Percentiles rank a stretch among this genome's conserved stretches.
Conservation (phyloP, 371 early-diverging fungal species). For the Mortierella sp. region DNA sequence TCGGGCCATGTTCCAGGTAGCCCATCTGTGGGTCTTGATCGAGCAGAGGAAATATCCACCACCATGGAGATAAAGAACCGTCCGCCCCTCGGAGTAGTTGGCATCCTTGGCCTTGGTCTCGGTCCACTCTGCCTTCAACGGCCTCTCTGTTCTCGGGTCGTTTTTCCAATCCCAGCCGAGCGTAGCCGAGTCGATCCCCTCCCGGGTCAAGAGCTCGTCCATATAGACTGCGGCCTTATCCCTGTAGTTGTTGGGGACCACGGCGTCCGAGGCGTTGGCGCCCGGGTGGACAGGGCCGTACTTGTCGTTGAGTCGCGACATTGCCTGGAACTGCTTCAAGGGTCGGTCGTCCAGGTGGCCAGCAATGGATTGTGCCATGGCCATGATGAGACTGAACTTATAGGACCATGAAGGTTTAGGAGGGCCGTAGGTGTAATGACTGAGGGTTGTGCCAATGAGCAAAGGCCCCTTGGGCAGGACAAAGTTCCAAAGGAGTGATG, state of each 20-base stretch:
- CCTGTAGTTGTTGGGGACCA: conserved; percentile 32
- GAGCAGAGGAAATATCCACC: conserved; percentile 54
- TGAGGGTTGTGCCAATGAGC: conserved; percentile 44
- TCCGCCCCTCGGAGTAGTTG: conserved; percentile 32
- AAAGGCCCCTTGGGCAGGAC: conserved; percentile 38
- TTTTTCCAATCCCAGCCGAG: conserved; percentile 54
- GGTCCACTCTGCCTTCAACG: conserved; percentile 47
- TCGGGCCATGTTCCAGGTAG: conserved; percentile 36
- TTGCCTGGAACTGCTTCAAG: conserved; percentile 31
- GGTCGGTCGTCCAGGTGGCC: conserved; percentile 30
- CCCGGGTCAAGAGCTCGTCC: conserved; percentile 21
- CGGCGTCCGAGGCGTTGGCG: conserved; percentile 34
- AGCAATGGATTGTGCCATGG: conserved; percentile 30
- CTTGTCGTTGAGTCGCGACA: conserved; percentile 45
- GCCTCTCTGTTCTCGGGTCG: conserved; percentile 35
- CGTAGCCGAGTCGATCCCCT: conserved; percentile 26
- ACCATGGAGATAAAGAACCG: conserved; percentile 52
- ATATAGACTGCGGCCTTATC: conserved; percentile 42
- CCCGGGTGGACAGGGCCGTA: conserved; percentile 32
- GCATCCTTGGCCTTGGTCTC: conserved; percentile 43
- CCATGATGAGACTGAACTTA: conserved; percentile 50
- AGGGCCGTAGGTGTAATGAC: conserved; percentile 43
- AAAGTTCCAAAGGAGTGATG: conserved; percentile 37
- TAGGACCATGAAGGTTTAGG: conserved; percentile 48
- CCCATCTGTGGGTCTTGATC: conserved; percentile 46